Percentiles rank a stretch among this genome's conserved stretches.
These are phyloP conservation scores for Metschnikowia lachancei DNA, from an alignment of 805 yeast species.

Conservation along the genomic window DNA sequence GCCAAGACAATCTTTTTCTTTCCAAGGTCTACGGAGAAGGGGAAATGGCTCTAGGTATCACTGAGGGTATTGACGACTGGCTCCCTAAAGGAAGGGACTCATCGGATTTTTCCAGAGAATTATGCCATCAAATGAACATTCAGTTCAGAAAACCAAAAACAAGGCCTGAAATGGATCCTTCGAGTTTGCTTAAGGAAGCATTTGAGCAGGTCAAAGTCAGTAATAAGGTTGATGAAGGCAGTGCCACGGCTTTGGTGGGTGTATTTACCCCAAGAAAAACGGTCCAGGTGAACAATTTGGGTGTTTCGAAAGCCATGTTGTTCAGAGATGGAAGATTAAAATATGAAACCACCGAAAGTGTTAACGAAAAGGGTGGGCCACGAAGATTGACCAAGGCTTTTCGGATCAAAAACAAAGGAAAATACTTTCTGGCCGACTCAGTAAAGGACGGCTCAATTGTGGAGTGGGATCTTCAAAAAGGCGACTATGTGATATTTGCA, in stretches of 20 bases:
- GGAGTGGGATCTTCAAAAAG: constrained; percentile 7
- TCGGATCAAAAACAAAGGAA: background rate
- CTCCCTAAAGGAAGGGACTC: background rate
- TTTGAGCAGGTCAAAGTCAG: background rate
- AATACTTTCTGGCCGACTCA: background rate
- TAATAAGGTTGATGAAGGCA: background rate
- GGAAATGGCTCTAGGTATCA: constrained; percentile 5
- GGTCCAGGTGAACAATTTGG: constrained; percentile 3
- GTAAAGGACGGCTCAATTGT: background rate
- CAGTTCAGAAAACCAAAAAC: background rate
- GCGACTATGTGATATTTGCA: constrained; percentile 2
- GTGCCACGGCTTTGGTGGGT: constrained; percentile 2
- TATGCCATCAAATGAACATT: constrained; percentile 1
- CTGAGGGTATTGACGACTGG: constrained; percentile 3
- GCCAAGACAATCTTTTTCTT: constrained; percentile 3
- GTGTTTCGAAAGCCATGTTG: constrained; percentile 5
- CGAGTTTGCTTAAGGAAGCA: constrained; percentile 1
- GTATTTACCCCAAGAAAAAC: constrained; percentile 3
- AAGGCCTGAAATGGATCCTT: background rate
- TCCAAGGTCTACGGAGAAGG: constrained; percentile 2
- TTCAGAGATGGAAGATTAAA: constrained; percentile 1
- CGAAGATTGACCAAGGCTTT: background rate
- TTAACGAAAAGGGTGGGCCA: background rate
- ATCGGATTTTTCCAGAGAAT: constrained; percentile 1
- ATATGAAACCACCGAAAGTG: background rate